Evolutionary conservation across 192 early-diverging fungal genomes (phyloP).

Genomic region (Coemansia sp.): DNA sequence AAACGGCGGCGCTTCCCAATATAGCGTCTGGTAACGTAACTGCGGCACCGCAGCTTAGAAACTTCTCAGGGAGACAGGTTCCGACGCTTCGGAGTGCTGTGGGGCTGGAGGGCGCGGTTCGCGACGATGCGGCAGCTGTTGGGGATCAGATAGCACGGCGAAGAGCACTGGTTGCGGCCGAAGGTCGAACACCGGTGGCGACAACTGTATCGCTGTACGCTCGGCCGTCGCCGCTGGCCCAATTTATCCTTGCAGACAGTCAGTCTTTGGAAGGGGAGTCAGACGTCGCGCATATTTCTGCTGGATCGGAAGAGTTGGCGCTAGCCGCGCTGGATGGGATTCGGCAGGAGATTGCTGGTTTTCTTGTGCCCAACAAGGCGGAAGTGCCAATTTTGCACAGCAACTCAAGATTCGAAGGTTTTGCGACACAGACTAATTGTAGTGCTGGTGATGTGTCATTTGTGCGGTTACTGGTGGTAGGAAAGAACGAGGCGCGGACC

Average conservation of each 20-base stretch:
- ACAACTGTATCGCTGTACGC: slow-evolving; percentile 26
- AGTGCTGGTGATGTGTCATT: slow-evolving; percentile 30
- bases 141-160: slow-evolving; percentile 9
- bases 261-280: too few relatives aligned
- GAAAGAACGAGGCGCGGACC: slow-evolving; percentile 4
- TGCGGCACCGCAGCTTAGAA: slow-evolving; percentile 18
- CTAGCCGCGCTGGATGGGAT: slow-evolving; percentile 5
- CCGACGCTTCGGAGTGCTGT: slow-evolving; percentile 18
- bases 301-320: slow-evolving; percentile 10
- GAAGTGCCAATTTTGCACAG: neutral
- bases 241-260: slow-evolving; percentile 34
- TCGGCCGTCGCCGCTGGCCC: slow-evolving; percentile 40
- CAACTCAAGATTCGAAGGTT: neutral
- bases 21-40: neutral
- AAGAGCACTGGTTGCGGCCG: slow-evolving; percentile 6
- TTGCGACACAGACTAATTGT: slow-evolving; percentile 13
- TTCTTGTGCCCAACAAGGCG: slow-evolving; percentile 19
- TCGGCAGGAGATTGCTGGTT: slow-evolving; percentile 17
- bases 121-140: neutral
- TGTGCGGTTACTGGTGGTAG: slow-evolving; percentile 34
- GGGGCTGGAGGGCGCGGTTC: neutral
- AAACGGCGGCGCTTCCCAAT: slow-evolving; percentile 9
- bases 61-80: slow-evolving; percentile 34
- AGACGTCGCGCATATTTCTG: neutral
- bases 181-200: slow-evolving; percentile 5